Evolutionary conservation across 164 flowering plant genomes (phyloP), one percentile per base, ranked within the genome.

Genomic region (Macadamia tetraphylla): DNA sequence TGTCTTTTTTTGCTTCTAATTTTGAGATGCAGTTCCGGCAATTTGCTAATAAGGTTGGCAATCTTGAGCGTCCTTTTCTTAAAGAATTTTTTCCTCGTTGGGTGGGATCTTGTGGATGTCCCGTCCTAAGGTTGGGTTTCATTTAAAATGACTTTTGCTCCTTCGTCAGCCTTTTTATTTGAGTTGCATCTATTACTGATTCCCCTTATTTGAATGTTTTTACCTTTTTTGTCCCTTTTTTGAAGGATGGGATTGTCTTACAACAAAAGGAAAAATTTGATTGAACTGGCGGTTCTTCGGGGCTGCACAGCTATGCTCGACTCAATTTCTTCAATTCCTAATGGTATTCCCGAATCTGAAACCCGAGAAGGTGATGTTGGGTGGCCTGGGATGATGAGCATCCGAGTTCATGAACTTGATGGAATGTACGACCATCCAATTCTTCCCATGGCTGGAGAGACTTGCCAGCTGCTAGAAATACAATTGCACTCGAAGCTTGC

Each of bases 381-480:
- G 61, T 94, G 98, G 94, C 98, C 98, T 74, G 98, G 98, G 58
- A 92, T 94, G 92, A 94, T 90, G 98, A 94, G 94, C 73, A 88
- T 94, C 67, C 77, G 97, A 73, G 88, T 88, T 70, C 83, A 90
- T 85, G 98, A 94, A 79, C 88, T 92, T 75, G 97, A 94, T 81
- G 97, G 96, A 44, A 87, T 85, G 88, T 92, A 86, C 82, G 98
- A 94, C 76, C 97, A 94, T 83, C 98, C 98, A 43, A 79, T 86
- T 73, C 75, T 94, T 31, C 95, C 98, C 40, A 81, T 94, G 94
- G 84, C 94, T 76, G 98, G 98, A 74, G 97, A 94, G 17, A 69
- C 81, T 58, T 92, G 95, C 84, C 98, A 94, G 75, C 75, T 92
- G 23, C 73, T 94, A 55, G 98, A 94, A 78, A 86, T 94, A 65